Base-by-base conservation (phyloP, 2,329 filamentous ascomycete genomes). In the Zarea fungicola region DNA sequence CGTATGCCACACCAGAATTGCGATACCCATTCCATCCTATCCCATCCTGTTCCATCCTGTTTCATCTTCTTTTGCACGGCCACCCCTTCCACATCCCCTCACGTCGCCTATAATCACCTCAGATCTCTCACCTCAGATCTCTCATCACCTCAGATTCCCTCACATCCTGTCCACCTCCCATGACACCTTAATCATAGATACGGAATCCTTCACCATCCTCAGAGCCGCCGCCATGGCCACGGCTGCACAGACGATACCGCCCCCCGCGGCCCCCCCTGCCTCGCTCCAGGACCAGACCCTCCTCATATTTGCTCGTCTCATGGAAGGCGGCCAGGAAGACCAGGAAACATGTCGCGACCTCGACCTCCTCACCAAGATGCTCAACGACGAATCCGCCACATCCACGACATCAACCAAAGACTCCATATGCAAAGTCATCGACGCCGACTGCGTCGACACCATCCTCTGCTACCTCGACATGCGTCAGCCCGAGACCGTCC, bases 311-410 rank as follows among this genome's bases (percentile, higher is more conserved):
- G 91, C 91, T 21, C 86, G 87, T 60, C 74, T 96, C 58, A 95
- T 96, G 84, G 89, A 95, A 64, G 89, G 89, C 37, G 90, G 89
- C 46, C 82, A 91, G 59, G 89, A 96, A 58, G 88, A 88, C 61
- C 80, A 83, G 49, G 83, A 87, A 56, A 85, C 80, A 11, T 83
- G 78, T 58, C 67, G 67, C 52, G 76, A 81, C 52, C 69, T 85
- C 39, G 76, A 79, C 55, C 66, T 68, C 48, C 74, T 85, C 47
- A 82, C 81, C 37, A 79, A 76, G 63, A 69, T 85, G 32, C 70
- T 85, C 49, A 75, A 72, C 58, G 72, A 80, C 31, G 80, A 84
- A 53, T 66, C 70, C 47, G 67, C 71, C 39, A n/a, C n/a, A 63
- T 62, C n/a, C 66, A 71, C 50, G 68, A 71, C 40, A 67, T 62